A percentile compares a stretch with the other conserved stretches of the same genome.
Evolutionary conservation across 139 green algal genomes (phyloP).

Genomic region (Tetradesmus obliquus): DNA sequence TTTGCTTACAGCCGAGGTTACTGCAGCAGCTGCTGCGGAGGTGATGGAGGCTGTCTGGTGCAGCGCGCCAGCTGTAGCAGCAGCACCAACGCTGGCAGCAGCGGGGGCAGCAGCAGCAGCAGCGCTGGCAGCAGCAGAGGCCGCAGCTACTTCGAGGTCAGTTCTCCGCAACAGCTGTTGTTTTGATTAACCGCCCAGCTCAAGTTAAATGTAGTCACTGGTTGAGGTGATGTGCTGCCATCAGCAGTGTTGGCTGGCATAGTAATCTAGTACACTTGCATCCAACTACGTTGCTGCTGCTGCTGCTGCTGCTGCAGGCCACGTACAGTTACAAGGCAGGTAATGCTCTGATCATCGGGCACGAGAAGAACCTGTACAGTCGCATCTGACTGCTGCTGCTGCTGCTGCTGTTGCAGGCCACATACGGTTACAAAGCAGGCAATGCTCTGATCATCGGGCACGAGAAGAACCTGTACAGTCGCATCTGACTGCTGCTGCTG

Average conservation of each 20-base stretch:
- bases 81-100: not conserved
- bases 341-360: slow-evolving; percentile 12
- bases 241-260: no score
- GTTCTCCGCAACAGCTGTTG: no score
- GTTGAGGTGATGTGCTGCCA: no score
- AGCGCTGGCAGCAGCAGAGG: not conserved
- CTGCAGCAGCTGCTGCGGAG: no score
- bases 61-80: not conserved
- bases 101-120: not conserved
- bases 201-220: no score
- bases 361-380: slow-evolving; percentile 32
- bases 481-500: no score
- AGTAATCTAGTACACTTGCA: no score
- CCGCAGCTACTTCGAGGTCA: not conserved
- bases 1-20: no score
- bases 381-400: not conserved
- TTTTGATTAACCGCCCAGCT: no score
- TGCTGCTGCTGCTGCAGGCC: not conserved
- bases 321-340: slow-evolving; percentile 25
- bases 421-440: slow-evolving; percentile 22
- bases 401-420: not conserved
- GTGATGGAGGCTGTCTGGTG: no score
- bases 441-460: slow-evolving; percentile 20
- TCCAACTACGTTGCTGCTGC: no score
- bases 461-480: slow-evolving; percentile 20